phyloP scores from a whole-genome alignment of 805 yeast species.

The Candida yuanshanica region DNA sequence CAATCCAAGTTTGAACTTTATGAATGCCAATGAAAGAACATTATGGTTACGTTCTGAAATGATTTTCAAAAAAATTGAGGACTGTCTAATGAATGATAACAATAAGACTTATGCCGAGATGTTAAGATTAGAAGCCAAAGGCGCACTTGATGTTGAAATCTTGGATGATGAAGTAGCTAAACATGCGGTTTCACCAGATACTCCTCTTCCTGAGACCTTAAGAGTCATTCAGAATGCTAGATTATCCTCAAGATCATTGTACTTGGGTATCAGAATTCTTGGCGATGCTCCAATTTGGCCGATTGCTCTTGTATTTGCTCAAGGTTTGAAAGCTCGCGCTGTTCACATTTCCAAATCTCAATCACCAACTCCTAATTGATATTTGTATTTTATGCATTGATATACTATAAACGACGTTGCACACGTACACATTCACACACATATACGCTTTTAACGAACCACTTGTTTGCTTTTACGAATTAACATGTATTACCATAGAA shows the following conservation, averaged over 20 bases:
- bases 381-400: background rate
- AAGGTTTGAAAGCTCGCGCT: constrained; percentile 66
- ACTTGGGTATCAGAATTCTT: constrained; percentile 67
- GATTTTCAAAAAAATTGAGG: constrained; percentile 54
- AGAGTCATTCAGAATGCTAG: constrained; percentile 42
- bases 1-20: constrained; percentile 13
- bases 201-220: constrained; percentile 38
- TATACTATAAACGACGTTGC: background rate
- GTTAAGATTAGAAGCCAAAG: constrained; percentile 51
- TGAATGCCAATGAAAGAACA: constrained; percentile 48
- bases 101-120: constrained; percentile 55
- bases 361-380: constrained; percentile 13
- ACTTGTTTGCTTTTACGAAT: background rate
- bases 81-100: constrained; percentile 43
- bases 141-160: constrained; percentile 49
- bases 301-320: constrained; percentile 70
- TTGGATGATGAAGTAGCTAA: constrained; percentile 46
- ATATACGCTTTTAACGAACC: background rate
- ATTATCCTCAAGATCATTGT: constrained; percentile 51
- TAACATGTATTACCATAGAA: background rate
- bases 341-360: constrained; percentile 29
- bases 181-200: constrained; percentile 39
- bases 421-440: too few species aligned
- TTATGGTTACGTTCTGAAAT: constrained; percentile 62
- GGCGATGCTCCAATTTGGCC: constrained; percentile 92